Evolutionary conservation across 768 basidiomycete species (phyloP).

Genomic region (Boletus patriciae): DNA sequence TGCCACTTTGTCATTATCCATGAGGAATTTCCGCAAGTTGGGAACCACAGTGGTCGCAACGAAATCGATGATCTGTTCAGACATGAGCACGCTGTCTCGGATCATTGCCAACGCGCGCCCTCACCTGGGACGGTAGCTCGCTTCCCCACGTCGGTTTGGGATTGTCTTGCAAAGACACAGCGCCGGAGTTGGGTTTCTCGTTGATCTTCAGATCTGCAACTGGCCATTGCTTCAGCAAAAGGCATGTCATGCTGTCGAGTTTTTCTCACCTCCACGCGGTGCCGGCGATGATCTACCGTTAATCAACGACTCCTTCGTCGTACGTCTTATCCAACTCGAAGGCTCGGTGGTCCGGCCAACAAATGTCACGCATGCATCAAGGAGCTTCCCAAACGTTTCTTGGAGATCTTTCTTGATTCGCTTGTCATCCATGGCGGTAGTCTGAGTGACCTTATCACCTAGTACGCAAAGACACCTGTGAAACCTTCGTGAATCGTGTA

Average conservation of each 20-base stretch:
- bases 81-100: constrained; percentile 3
- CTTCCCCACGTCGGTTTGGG: constrained; percentile 27
- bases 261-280: constrained; percentile 49
- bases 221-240: constrained; percentile 3
- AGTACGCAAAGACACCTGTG: constrained; percentile 72
- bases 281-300: constrained; percentile 76
- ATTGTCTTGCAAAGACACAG: constrained; percentile 39
- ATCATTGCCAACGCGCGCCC: constrained; percentile 18
- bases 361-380: constrained; percentile 75
- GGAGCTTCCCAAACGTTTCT: constrained; percentile 83
- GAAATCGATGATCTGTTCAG: constrained; percentile 65
- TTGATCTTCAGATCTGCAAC: constrained; percentile 48
- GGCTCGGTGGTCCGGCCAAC: constrained; percentile 73
- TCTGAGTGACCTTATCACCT: constrained; percentile 83
- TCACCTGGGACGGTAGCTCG: constrained; percentile 32
- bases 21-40: constrained; percentile 71
- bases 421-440: constrained; percentile 87
- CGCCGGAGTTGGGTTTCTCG: constrained; percentile 56
- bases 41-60: constrained; percentile 70
- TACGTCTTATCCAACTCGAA: constrained; percentile 76
- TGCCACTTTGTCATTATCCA: constrained; percentile 81
- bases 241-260: not conserved
- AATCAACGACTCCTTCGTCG: constrained; percentile 58
- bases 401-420: constrained; percentile 87
- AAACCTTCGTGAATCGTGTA: constrained; percentile 9